A percentile compares a stretch with the other conserved stretches of the same genome.
These are phyloP conservation scores for Suhomyces kunorum DNA, from an alignment of 1,139 yeast genomes.

Conservation along the genomic window DNA sequence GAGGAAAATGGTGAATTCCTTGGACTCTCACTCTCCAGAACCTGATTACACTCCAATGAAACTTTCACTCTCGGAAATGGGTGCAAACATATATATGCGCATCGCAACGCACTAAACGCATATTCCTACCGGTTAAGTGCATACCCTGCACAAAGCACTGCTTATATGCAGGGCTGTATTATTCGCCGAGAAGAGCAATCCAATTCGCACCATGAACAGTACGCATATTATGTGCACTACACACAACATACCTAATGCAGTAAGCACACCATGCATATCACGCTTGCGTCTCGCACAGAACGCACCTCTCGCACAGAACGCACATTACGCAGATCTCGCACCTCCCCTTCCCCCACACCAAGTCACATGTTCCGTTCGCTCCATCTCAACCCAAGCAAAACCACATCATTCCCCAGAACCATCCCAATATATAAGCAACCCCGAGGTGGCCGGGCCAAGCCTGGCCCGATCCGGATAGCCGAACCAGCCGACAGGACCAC, in stretches of 20 bases:
- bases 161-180: no score
- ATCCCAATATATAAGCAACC: background rate
- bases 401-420: background rate
- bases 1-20: no score
- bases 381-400: background rate
- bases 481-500: background rate
- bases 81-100: slow-evolving; percentile 2
- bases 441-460: background rate
- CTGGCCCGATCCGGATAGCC: background rate
- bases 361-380: background rate
- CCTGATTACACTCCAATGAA: background rate
- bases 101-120: slow-evolving; percentile 4
- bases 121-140: background rate
- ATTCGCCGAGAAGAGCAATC: no score
- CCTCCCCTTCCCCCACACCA: background rate
- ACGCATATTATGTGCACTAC: no score
- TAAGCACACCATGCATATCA: background rate
- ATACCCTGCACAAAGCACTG: no score
- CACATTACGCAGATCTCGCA: no score
- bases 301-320: background rate
- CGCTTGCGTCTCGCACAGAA: background rate
- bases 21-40: no score
- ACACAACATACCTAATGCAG: no score
- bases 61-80: background rate
- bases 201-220: no score